Evolutionary conservation across 208 protist genomes (phyloP).

Genomic region (Acanthamoeba sp.): DNA sequence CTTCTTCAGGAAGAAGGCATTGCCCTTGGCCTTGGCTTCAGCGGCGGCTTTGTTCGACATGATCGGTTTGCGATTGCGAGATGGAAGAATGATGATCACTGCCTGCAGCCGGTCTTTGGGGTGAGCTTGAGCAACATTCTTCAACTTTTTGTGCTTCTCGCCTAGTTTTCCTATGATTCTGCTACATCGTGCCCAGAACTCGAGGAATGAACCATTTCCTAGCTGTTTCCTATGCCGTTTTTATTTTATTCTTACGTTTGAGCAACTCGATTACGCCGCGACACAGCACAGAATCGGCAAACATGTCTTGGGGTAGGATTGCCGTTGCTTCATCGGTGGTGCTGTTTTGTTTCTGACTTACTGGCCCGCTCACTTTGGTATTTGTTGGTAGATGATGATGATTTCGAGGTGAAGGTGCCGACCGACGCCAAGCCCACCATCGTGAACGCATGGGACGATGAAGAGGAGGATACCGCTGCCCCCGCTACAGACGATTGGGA

Average conservation of each 20-base stretch:
- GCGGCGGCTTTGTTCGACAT: slow-evolving; percentile 71
- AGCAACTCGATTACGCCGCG: not conserved
- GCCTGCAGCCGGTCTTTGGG: not conserved
- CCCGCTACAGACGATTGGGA: slow-evolving; percentile 27
- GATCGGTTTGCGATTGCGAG: not conserved
- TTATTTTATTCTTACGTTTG: not conserved
- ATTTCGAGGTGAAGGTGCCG: slow-evolving; percentile 48
- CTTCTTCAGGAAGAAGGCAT: slow-evolving; percentile 83
- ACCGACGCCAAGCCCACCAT: not conserved
- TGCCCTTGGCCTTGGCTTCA: slow-evolving; percentile 86
- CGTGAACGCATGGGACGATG: slow-evolving; percentile 31
- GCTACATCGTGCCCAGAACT: not conserved
- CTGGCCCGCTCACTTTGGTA: not conserved
- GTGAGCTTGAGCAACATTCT: not conserved
- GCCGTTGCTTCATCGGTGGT: not conserved
- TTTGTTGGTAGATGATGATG: slow-evolving; percentile 51
- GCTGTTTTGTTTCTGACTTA: not conserved
- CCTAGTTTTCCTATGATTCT: not conserved
- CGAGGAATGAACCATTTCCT: not conserved
- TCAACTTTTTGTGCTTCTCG: not conserved
- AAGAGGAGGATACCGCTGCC: slow-evolving; percentile 17
- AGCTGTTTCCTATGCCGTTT: not conserved
- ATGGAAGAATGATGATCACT: not conserved
- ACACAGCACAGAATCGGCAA: not conserved
- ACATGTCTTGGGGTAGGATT: slow-evolving; percentile 2